Base-by-base conservation (phyloP, 2,329 filamentous ascomycete species). In the Drechslerella dactyloides region DNA sequence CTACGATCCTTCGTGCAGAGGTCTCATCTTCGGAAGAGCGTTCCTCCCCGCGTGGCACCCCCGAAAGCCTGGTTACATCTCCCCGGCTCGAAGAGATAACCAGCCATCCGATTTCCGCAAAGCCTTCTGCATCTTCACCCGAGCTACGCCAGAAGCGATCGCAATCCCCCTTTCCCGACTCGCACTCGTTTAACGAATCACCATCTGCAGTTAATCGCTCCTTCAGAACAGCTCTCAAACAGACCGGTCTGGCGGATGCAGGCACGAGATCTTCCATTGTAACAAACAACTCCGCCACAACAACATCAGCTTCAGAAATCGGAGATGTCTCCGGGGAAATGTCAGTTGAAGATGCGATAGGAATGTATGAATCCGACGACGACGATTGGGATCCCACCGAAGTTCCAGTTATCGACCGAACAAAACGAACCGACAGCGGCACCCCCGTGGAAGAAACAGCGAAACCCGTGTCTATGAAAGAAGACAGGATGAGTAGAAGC, bases 271-370 rank as follows among this genome's bases (percentile, higher is more conserved):
- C 69, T 24, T 73, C 69, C 24, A 62, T 73, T 44, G 69, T 55
- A 17, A 73, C 69, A 11, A 68, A 61, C 46, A 52, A 65, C 50
- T 73, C 69, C 2, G 60, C 61, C n/a, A 65, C 62, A 33, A 73
- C 69, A 11, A 68, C 61, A 7, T 73, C 69, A 13, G 58, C 69
- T 6, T 73, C 69, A 23, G 69, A 73, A 46, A 51, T 52, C 6
- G 69, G 69, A 17, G 69, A 73, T 51, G 42, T 68, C 30, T 73
- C 69, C 2, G 68, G 68, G 35, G 68, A 72, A 46, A 76, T 76
- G 75, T 76, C 75, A 40, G 76, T 76, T 37, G 76, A 77, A 27
- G 76, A 77, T 70, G 75, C 75, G 50, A 77, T 77, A 60, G 76
- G 75, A 35, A 77, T 77, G 76, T 77, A 77, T 48, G 75, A 74